phyloP scores from a whole-genome alignment of 441 rosid species.

The Arabidopsis lyrata region DNA sequence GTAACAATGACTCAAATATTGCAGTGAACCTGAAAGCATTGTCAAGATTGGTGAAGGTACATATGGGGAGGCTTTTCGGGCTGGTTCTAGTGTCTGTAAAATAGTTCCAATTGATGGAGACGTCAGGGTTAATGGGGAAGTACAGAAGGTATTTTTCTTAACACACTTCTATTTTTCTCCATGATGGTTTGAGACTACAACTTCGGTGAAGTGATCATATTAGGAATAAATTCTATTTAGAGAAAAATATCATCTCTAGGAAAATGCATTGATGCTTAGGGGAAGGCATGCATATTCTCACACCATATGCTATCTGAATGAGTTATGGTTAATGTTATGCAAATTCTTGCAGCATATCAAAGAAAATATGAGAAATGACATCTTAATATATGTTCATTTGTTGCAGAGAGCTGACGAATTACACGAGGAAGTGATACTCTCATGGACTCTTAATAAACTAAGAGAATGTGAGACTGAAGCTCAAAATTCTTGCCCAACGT shows the following conservation, averaged over 20 bases:
- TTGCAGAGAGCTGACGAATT: slow-evolving; percentile 94
- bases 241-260: slow-evolving; percentile 12
- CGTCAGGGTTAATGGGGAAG: slow-evolving; percentile 84
- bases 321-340: slow-evolving; percentile 24
- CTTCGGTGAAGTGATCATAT: slow-evolving; percentile 31
- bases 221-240: slow-evolving; percentile 5
- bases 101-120: slow-evolving; percentile 97
- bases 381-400: slow-evolving; percentile 39
- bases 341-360: slow-evolving; percentile 15
- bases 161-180: slow-evolving; percentile 14
- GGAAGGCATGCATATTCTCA: neutral
- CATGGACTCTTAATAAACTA: slow-evolving; percentile 76
- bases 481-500: slow-evolving; percentile 62
- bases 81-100: slow-evolving; percentile 88
- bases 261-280: slow-evolving; percentile 11
- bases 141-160: slow-evolving; percentile 73
- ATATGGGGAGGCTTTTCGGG: slow-evolving; percentile 91
- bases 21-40: slow-evolving; percentile 75
- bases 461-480: slow-evolving; percentile 50
- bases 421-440: slow-evolving; percentile 90
- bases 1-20: slow-evolving; percentile 36
- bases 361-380: neutral
- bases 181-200: slow-evolving; percentile 13
- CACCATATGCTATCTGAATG: neutral
- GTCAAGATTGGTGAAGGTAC: slow-evolving; percentile 97